Percentiles rank a stretch among this genome's conserved stretches.
phyloP scores from a whole-genome alignment of 345 rosid species.

The Eucalyptus regnans region DNA sequence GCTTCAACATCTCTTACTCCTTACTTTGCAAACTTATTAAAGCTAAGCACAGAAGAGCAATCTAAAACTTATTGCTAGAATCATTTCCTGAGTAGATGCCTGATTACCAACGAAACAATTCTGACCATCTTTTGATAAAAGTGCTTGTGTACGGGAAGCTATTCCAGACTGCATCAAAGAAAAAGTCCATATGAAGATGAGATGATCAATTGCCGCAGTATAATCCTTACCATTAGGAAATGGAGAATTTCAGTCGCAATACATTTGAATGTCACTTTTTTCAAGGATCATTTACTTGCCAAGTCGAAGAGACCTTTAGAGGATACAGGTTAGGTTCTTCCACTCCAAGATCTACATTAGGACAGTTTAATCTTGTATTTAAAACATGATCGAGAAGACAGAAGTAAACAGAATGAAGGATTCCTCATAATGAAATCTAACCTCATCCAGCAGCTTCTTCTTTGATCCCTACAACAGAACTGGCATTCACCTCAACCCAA shows the following conservation, averaged over 20 bases:
- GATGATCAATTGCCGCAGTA: background rate
- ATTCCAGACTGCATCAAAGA: background rate
- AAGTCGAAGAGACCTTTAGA: background rate
- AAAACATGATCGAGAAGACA: background rate
- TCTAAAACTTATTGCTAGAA: background rate
- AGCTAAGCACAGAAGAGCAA: background rate
- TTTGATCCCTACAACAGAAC: background rate
- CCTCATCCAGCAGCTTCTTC: background rate
- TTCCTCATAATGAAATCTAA: background rate
- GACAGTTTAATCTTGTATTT: background rate
- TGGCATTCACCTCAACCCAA: slow-evolving; percentile 1
- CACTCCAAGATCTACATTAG: background rate
- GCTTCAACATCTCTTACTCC: background rate
- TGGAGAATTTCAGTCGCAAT: background rate
- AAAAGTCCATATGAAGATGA: background rate
- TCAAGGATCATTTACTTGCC: background rate
- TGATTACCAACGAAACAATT: background rate
- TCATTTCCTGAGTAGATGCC: background rate
- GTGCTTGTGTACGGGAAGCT: background rate
- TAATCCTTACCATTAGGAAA: background rate
- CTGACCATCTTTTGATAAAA: background rate
- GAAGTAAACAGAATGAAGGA: background rate
- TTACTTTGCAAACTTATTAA: background rate
- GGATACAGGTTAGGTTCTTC: background rate
- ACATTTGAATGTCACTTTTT: background rate